A percentile compares a stretch with the other conserved stretches of the same genome.
phyloP scores from a whole-genome alignment of 2,329 filamentous ascomycete species.

The Fusarium citri region DNA sequence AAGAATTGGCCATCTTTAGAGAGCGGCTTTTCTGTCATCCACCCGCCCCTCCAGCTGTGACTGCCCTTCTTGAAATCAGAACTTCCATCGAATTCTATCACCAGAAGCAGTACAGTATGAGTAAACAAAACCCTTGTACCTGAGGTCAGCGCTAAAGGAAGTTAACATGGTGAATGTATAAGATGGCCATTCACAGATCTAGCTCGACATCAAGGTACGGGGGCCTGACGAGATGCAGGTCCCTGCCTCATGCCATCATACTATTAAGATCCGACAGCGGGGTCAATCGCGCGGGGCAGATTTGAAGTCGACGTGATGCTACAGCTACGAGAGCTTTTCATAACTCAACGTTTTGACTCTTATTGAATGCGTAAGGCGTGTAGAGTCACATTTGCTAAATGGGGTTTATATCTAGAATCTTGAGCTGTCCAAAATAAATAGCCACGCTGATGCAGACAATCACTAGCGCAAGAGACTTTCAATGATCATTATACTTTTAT shows the following conservation, averaged over 20 bases:
- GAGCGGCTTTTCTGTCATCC: background rate
- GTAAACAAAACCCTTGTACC: background rate
- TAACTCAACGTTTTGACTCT: background rate
- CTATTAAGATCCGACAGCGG: conserved; percentile 12
- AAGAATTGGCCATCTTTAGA: background rate
- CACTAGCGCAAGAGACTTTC: background rate
- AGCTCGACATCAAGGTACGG: background rate
- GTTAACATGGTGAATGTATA: background rate
- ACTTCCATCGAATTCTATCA: conserved; percentile 31
- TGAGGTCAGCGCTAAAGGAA: background rate
- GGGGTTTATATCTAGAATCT: background rate
- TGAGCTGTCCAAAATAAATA: background rate
- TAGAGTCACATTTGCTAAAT: no score
- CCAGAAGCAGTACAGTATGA: background rate
- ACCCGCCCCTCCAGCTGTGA: conserved; percentile 8
- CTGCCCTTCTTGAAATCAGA: conserved; percentile 3
- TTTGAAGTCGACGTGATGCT: background rate
- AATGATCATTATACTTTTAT: conserved; percentile 4
- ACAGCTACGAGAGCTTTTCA: background rate
- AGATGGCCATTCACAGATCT: background rate
- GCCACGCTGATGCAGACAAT: background rate
- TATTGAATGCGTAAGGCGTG: background rate
- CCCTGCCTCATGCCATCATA: background rate
- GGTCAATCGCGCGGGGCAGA: conserved; percentile 16
- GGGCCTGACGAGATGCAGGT: conserved; percentile 9